Evolutionary conservation across 805 yeast species (phyloP), one percentile per base, ranked within the genome.

Genomic region (Starmera amethionina): DNA sequence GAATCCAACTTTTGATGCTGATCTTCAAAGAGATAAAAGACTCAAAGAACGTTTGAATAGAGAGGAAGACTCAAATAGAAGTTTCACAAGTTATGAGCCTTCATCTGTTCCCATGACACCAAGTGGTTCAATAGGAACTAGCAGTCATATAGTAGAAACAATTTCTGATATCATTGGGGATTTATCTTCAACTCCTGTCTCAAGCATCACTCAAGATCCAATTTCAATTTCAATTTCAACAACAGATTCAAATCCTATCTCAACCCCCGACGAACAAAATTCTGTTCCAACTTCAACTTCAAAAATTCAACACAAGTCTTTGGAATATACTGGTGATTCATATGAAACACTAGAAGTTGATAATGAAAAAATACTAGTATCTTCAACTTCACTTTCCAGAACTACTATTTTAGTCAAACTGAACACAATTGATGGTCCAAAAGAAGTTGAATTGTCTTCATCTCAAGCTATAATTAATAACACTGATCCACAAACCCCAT

Each of bases 401-500:
- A 18, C 34, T 4, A 37, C 38, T 4, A 48, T 42, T 39, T 40
- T 40, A 32, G 31, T 57, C 28, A 41, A 46, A 4, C 14, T 54
- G 1, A 34, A 51, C 5, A 36, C 53, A 0, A 27, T 27, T 2
- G 32, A 42, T 15, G 54, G 51, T 2, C 45, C 42, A n/a, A 35
- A 38, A 15, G 35, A 34, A 7, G 50, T 54, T 2, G 27, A n/a
- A 11, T 41, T 58, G 8, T 51, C 60, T 3, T 39, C 54, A 2
- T 46, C 54, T 1, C 55, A 58, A 35, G 52, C 41, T 0, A 48
- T 55, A 1, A 43, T 56, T 25, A 55, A 58, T 31, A 44, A 49
- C n/a, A 27, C 51, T 4, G 49, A 51, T 30, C 52, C 54, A 4
- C 25, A 34, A 2, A 40, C 38, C n/a, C 54, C 55, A 2, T 56